Conservation (phyloP, 1,139 yeast genomes). For the Yarrowia galli region DNA sequence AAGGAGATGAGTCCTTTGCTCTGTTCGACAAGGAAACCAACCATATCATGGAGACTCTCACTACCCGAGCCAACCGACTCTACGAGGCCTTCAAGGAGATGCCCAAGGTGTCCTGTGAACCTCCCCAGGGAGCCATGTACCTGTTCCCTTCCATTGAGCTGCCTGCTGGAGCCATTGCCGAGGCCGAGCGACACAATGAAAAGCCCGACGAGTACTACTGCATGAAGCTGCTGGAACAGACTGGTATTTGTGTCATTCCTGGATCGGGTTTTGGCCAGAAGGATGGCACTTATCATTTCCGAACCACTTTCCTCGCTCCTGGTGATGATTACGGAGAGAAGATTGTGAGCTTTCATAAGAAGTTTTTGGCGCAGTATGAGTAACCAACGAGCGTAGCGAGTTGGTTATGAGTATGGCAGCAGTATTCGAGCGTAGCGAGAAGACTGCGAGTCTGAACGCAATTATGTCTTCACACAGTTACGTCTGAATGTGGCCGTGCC, state of each 20-base stretch:
- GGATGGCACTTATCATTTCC: constrained; percentile 84
- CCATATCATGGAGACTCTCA: constrained; percentile 67
- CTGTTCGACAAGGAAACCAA: constrained; percentile 67
- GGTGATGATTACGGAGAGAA: constrained; percentile 84
- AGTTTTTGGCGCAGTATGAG: constrained; percentile 67
- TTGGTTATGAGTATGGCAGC: neutral
- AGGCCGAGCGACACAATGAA: constrained; percentile 63
- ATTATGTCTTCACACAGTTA: no score
- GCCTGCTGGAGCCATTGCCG: constrained; percentile 65
- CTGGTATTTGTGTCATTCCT: constrained; percentile 98
- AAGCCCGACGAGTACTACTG: constrained; percentile 87
- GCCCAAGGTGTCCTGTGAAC: constrained; percentile 84
- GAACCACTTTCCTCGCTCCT: constrained; percentile 96
- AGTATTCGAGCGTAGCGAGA: no score
- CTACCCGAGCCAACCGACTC: constrained; percentile 66
- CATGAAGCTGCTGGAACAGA: constrained; percentile 74
- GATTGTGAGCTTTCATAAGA: constrained; percentile 78
- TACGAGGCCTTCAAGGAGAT: constrained; percentile 73
- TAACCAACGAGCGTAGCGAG: constrained; percentile 38
- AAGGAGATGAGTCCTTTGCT: constrained; percentile 78
- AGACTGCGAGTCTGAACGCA: no score
- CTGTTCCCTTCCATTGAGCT: constrained; percentile 81
- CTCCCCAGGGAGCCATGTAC: constrained; percentile 98
- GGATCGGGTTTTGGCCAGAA: constrained; percentile 97
- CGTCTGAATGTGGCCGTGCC: no score